These are phyloP conservation scores for Cyberlindnera bimundalis DNA, from an alignment of 805 yeast genomes.

Conservation along the genomic window DNA sequence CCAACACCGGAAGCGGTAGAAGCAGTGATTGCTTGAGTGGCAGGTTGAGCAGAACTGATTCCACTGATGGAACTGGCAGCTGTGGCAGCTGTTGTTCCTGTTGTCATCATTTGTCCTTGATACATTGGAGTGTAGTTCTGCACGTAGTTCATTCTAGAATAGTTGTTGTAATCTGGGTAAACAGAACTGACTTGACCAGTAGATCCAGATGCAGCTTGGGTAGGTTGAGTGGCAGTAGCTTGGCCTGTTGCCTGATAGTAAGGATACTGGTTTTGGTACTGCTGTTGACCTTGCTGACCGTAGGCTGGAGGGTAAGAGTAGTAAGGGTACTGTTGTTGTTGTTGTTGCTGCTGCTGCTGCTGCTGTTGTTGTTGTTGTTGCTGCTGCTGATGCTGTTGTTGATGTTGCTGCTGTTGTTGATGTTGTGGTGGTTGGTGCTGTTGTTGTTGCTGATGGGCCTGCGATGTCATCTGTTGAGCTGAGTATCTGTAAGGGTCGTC, in stretches of 20 bases:
- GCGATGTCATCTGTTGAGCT: constrained; percentile 8
- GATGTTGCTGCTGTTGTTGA: constrained; percentile 10
- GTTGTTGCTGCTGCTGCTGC: constrained; percentile 10
- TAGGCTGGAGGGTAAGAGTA: constrained; percentile 16
- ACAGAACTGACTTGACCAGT: constrained; percentile 9
- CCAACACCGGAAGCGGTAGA: constrained; percentile 24
- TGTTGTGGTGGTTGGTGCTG: constrained; percentile 7
- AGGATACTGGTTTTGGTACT: constrained; percentile 22
- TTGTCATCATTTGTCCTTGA: constrained; percentile 20
- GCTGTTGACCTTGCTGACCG: constrained; percentile 6
- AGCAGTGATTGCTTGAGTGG: constrained; percentile 11
- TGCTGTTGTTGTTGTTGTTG: constrained; percentile 8
- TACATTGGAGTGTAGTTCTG: constrained; percentile 24
- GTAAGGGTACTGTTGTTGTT: constrained; percentile 15
- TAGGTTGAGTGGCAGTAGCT: constrained; percentile 3
- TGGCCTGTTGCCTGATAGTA: constrained; percentile 21
- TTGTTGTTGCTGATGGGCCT: constrained; percentile 9
- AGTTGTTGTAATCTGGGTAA: constrained; percentile 24
- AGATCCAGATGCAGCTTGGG: constrained; percentile 4
- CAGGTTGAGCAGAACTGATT: constrained; percentile 4
- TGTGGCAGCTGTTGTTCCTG: constrained; percentile 11
- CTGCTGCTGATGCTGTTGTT: constrained; percentile 13
- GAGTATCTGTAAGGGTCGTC: constrained; percentile 21
- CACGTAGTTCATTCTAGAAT: constrained; percentile 25
- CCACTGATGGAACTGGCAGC: constrained; percentile 3